Evolutionary conservation across 2,329 filamentous ascomycete genomes (phyloP).

Genomic region (Aspergillus hiratsukae): DNA sequence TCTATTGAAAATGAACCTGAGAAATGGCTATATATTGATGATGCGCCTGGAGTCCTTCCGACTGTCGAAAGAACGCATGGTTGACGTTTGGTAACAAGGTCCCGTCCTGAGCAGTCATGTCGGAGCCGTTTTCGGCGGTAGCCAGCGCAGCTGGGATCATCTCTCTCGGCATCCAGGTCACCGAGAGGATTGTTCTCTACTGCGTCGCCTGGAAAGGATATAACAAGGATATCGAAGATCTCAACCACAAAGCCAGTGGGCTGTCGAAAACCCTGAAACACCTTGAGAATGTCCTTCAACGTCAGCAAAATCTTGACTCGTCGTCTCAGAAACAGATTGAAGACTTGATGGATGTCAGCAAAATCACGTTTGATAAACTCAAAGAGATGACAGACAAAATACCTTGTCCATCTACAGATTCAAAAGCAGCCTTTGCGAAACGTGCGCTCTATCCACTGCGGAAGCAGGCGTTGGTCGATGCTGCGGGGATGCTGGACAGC

Average conservation of each 20-base stretch:
- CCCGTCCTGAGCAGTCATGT: background rate
- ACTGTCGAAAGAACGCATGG: too few relatives aligned
- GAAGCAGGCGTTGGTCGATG: background rate
- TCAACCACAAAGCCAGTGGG: background rate
- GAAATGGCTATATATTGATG: too few relatives aligned
- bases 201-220: background rate
- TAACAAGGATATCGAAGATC: background rate
- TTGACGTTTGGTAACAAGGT: too few relatives aligned
- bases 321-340: background rate
- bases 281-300: background rate
- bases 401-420: background rate
- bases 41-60: too few relatives aligned
- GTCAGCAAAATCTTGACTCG: background rate
- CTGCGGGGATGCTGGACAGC: background rate
- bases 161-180: background rate
- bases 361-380: background rate
- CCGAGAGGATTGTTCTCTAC: background rate
- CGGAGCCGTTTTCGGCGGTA: background rate
- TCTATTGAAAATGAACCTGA: too few relatives aligned
- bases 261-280: background rate
- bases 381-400: background rate
- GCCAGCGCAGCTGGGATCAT: background rate
- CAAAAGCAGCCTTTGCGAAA: background rate
- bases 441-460: background rate
- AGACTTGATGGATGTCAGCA: background rate